Percentiles rank a stretch among this genome's conserved stretches.
Evolutionary conservation across 208 protist genomes (phyloP).

Genomic region (Tetramitus jugosus): DNA sequence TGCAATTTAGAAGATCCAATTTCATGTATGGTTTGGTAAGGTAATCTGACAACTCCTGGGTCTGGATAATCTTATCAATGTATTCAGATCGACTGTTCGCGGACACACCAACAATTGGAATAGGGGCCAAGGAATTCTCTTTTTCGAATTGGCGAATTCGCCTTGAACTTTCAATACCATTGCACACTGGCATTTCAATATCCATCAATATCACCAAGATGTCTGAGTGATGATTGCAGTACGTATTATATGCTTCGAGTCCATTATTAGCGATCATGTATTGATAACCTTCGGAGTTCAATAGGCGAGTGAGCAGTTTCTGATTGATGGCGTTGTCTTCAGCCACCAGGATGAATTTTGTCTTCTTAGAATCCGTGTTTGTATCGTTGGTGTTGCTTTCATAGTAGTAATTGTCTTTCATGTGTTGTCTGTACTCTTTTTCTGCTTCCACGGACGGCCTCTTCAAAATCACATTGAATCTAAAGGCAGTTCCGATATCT

Average conservation of each 20-base stretch:
- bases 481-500: too few species aligned
- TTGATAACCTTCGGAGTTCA: background rate
- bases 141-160: conserved; percentile 1
- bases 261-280: background rate
- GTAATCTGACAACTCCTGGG: background rate
- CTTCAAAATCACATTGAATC: too few species aligned
- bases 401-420: too few species aligned
- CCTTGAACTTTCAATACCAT: conserved; percentile 5
- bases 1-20: background rate
- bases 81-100: background rate
- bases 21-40: conserved; percentile 16
- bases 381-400: too few species aligned
- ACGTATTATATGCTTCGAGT: background rate
- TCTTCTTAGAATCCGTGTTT: too few species aligned
- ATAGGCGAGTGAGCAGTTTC: background rate
- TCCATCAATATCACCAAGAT: conserved; percentile 29
- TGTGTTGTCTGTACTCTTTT: too few species aligned
- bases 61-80: background rate
- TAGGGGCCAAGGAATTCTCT: background rate
- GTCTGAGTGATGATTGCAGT: too few species aligned
- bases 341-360: conserved; percentile 6
- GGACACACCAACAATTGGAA: conserved; percentile 1
- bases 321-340: conserved; percentile 14
- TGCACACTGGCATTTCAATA: conserved; percentile 23
- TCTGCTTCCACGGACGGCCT: too few species aligned